These are phyloP conservation scores for Sechiopsis laciniata DNA, from an alignment of 306 rosid species.

Conservation along the genomic window DNA sequence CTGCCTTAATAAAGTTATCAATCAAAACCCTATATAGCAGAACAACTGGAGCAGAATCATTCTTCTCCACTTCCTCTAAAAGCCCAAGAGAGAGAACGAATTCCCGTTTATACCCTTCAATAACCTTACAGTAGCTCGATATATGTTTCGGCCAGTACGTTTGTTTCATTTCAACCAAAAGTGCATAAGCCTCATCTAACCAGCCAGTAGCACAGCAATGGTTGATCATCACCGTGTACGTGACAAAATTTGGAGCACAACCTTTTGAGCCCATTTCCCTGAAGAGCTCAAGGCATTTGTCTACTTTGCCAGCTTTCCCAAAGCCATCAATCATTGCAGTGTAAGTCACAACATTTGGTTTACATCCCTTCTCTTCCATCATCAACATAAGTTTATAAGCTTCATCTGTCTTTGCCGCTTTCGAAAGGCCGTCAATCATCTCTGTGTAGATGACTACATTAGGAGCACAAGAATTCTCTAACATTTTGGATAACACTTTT, in stretches of 20 bases:
- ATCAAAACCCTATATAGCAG: constrained; percentile 53
- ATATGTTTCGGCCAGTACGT: constrained; percentile 75
- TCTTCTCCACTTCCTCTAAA: constrained; percentile 53
- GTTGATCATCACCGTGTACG: constrained; percentile 71
- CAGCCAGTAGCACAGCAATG: constrained; percentile 65
- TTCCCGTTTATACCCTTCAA: constrained; percentile 66
- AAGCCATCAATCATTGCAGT: constrained; percentile 87
- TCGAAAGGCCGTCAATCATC: constrained; percentile 85
- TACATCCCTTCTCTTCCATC: constrained; percentile 78
- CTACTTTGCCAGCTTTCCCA: constrained; percentile 62
- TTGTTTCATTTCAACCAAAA: constrained; percentile 79
- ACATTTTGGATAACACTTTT: constrained; percentile 77
- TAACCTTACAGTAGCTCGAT: constrained; percentile 54
- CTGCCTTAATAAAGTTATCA: constrained; percentile 72
- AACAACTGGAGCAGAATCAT: constrained; percentile 47
- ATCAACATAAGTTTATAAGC: constrained; percentile 72
- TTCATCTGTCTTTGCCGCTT: constrained; percentile 66
- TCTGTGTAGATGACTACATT: constrained; percentile 82
- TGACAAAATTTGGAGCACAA: constrained; percentile 81
- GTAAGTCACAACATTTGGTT: constrained; percentile 80
- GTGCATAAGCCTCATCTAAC: constrained; percentile 66
- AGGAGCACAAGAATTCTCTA: constrained; percentile 64
- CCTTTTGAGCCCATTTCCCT: constrained; percentile 70
- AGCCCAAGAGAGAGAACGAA: constrained; percentile 61
- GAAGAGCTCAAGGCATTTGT: constrained; percentile 61